Evolutionary conservation across 2,329 filamentous ascomycete genomes (phyloP).

Genomic region (Penicillium sp.): DNA sequence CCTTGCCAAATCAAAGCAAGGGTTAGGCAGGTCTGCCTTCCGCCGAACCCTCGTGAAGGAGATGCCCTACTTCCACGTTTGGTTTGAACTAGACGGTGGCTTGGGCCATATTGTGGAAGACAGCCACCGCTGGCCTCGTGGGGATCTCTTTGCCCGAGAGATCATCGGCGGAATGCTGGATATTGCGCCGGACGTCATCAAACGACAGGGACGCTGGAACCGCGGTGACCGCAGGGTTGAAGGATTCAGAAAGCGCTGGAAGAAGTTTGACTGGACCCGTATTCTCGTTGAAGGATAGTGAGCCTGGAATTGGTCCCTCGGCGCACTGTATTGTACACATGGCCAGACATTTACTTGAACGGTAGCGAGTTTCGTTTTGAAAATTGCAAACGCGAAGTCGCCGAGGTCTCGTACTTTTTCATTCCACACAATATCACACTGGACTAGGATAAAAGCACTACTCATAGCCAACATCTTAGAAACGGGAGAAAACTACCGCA

Average conservation of each 20-base stretch:
- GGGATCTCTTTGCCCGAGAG: slow-evolving; percentile 87
- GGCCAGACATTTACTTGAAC: neutral
- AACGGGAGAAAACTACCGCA: neutral
- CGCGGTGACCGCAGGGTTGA: slow-evolving; percentile 60
- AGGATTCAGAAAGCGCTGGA: slow-evolving; percentile 74
- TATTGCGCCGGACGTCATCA: slow-evolving; percentile 69
- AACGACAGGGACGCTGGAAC: slow-evolving; percentile 80
- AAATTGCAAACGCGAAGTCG: neutral
- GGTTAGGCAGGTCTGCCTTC: slow-evolving; percentile 72
- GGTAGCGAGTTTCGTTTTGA: neutral
- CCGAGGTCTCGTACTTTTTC: neutral
- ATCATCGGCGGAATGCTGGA: slow-evolving; percentile 88
- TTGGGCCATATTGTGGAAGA: slow-evolving; percentile 90
- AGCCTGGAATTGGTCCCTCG: neutral
- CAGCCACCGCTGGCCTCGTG: slow-evolving; percentile 70
- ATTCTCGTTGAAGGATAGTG: slow-evolving; percentile 46
- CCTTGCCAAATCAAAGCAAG: slow-evolving; percentile 47
- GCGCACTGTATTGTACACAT: neutral
- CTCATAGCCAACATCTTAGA: neutral
- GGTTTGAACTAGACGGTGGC: slow-evolving; percentile 87
- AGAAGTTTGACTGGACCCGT: slow-evolving; percentile 82
- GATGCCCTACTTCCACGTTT: slow-evolving; percentile 97
- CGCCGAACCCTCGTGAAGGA: slow-evolving; percentile 76
- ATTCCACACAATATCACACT: neutral
- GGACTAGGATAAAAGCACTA: neutral